Evolutionary conservation across 352 stramenopile genomes (phyloP), one percentile per base, ranked within the genome.

Genomic region (Bremia lactucae): DNA sequence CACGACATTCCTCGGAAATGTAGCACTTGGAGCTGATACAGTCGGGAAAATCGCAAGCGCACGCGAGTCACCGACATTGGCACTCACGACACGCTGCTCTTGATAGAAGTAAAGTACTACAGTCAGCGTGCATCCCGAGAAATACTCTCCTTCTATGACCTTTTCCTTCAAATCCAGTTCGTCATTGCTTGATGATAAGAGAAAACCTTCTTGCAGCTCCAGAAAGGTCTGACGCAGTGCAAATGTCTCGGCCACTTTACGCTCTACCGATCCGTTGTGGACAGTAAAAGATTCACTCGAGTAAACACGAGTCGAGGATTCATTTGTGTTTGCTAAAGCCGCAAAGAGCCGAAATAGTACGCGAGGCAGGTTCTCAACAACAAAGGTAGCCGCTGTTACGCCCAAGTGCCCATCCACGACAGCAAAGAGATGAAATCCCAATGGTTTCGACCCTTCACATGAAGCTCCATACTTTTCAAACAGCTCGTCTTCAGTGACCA

Each of bases 401-500:
- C 93, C 93, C 38, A 91, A 72, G 52, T 98, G 94, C 0, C 94
- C 94, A 66, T 98, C 94, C 28, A 96, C 87, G n/a, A 98, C 74
- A 9, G 84, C 92, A 56, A 94, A 97, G 42, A 97, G 81, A 20
- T 95, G 74, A 44, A 88, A 85, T 8, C 41, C 70, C 0, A 66
- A 37, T 26, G 52, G 2, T 22, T 50, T 15, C 6, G 28, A 11
- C 14, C 11, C 26, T 19, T 44, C 10, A 26, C 8, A 11, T 43
- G 46, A 29, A 10, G 14, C 6, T 3, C 28, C 7, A 10, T 26
- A 43, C 21, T 10, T 42, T 13, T 49, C 13, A 1, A 56, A 41
- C 6, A 76, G 44, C 37, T 62, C 47, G 13, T 53, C 26, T 22
- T 69, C 55, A 3, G 47, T 43, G n/a, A 55, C 47, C 3, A 73